These are phyloP conservation scores for Friedmanniomyces endolithicus DNA, from an alignment of 495 filamentous ascomycete species.

Conservation along the genomic window DNA sequence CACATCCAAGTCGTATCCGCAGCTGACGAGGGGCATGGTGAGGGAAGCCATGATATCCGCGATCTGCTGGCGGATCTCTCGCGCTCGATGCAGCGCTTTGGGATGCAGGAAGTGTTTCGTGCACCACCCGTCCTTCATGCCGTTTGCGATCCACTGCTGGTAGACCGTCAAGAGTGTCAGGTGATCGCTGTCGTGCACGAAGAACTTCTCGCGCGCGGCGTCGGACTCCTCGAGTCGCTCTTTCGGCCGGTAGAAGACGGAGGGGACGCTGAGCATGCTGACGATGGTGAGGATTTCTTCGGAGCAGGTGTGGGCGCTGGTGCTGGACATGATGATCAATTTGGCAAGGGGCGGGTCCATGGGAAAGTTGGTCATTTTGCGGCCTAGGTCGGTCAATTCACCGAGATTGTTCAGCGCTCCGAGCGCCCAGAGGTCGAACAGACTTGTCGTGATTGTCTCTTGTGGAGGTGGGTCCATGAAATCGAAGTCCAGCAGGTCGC, in stretches of 20 bases:
- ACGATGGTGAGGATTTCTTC: slow-evolving; percentile 98
- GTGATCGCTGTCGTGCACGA: slow-evolving; percentile 94
- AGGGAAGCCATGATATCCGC: slow-evolving; percentile 90
- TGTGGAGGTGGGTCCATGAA: slow-evolving; percentile 99
- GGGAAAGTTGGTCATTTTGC: slow-evolving; percentile 91
- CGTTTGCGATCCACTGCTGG: slow-evolving; percentile 87
- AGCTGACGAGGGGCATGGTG: slow-evolving; percentile 75
- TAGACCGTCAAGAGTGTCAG: slow-evolving; percentile 93
- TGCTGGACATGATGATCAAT: slow-evolving; percentile 73
- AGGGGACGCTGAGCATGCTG: slow-evolving; percentile 93
- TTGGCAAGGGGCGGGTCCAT: slow-evolving; percentile 95
- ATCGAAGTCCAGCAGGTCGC: slow-evolving; percentile 90
- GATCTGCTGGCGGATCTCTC: slow-evolving; percentile 88
- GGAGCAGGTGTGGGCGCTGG: slow-evolving; percentile 69
- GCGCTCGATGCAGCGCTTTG: slow-evolving; percentile 78
- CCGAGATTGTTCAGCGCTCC: slow-evolving; percentile 90
- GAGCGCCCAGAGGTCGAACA: slow-evolving; percentile 97
- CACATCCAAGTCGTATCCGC: slow-evolving; percentile 92
- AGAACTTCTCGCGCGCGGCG: slow-evolving; percentile 94
- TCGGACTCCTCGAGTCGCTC: slow-evolving; percentile 96
- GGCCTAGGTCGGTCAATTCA: slow-evolving; percentile 74
- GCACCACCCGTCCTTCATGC: slow-evolving; percentile 84
- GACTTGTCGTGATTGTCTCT: slow-evolving; percentile 90
- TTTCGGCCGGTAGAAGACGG: slow-evolving; percentile 93
- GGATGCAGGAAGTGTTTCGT: slow-evolving; percentile 82